phyloP scores from a whole-genome alignment of 106 monocot species.

The Dendrobium officinale region DNA sequence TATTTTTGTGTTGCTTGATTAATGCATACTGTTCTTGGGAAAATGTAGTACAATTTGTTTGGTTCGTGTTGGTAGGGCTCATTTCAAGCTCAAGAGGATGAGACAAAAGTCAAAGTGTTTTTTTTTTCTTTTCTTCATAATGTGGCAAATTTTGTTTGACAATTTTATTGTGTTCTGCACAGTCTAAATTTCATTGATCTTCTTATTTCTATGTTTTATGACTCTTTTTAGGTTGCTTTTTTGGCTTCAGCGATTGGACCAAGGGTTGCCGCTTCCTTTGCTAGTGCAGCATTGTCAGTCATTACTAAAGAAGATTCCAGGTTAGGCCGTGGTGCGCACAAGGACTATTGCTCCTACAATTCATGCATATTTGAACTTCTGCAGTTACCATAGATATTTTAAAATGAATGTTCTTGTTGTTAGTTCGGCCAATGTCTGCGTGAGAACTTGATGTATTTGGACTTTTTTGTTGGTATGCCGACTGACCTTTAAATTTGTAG shows the following conservation, averaged over 20 bases:
- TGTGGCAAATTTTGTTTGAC: no score
- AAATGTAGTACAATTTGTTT: no score
- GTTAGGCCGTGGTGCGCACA: constrained; percentile 17
- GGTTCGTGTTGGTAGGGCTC: no score
- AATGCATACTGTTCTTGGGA: neutral
- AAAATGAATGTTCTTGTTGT: neutral
- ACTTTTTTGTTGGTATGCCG: neutral
- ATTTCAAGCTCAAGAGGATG: no score
- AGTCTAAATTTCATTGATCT: neutral
- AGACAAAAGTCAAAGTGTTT: no score
- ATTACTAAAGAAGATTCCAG: constrained; percentile 62
- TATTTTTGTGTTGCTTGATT: neutral
- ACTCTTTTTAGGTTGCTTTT: constrained; percentile 67
- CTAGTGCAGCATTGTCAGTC: constrained; percentile 65
- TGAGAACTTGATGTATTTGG: neutral
- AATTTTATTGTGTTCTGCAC: no score
- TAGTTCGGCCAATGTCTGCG: neutral
- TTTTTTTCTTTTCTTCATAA: no score
- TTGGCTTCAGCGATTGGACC: constrained; percentile 77
- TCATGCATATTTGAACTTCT: no score
- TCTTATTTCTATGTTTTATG: neutral
- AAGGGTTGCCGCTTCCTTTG: constrained; percentile 89
- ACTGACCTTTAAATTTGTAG: constrained; percentile 23
- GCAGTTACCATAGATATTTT: no score
- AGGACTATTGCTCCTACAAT: neutral